Base-by-base conservation (phyloP, 805 yeast genomes). In the Hanseniaspora jakobsenii region DNA sequence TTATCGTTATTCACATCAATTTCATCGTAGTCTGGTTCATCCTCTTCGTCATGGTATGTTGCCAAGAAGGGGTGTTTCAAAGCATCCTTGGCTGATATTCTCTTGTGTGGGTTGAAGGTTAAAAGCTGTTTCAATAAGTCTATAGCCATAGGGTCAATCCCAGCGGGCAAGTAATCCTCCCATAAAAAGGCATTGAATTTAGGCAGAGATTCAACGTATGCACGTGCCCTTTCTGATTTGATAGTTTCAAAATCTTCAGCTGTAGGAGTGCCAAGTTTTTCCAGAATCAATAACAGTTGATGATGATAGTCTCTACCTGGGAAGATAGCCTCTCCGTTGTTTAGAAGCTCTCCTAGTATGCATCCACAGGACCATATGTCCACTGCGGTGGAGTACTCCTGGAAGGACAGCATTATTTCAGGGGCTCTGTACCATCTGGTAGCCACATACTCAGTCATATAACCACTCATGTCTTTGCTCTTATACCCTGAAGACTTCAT, bases 391-490 rank as follows among this genome's bases (percentile, higher is more conserved):
- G 87, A 72, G 51, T 81, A 81, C 53, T 77, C 78, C 32, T 81
- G 77, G 48, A 73, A 69, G 1, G 83, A 74, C 22, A 81, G 61
- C 89, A 81, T 81, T 47, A 81, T 78, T 58, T 81, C 91, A 0
- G 89, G 89, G 0, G 89, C 89, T 43, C 91, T 64, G 57, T 81
- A 81, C 89, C 89, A 81, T 53, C 91, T 65, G 7, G 91, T 81
- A 2, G 89, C 89, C 3, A 81, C 91, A 52, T 81, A 81, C 56
- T 81, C 89, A 0, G 89, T 81, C 65, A 81, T 65, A 50, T 71
- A 71, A 0, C 79, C 72, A 29, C 70, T 65, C 48, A 67, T 56
- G 36, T 67, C 66, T 50, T 69, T 72, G 44, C 66, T 57, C 30
- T 76, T 69, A 32, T 56, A 55, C 13, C 55, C 52, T 38, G 59